These are phyloP conservation scores for Podospora anserina DNA, from an alignment of 495 filamentous ascomycete species.

Conservation along the genomic window DNA sequence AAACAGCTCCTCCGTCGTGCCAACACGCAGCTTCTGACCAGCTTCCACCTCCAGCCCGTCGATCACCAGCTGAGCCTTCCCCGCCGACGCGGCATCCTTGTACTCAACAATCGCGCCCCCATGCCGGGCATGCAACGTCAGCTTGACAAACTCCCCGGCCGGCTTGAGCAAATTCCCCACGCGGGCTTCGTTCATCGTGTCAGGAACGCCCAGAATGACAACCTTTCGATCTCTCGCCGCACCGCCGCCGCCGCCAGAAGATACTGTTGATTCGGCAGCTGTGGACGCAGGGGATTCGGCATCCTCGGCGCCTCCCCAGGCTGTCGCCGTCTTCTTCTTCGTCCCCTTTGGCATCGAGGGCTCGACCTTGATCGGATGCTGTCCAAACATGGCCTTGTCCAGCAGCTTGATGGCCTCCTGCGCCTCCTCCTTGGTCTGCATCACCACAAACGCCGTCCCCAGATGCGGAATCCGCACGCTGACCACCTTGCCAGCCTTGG, in stretches of 20 bases:
- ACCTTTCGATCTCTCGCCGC: slow-evolving; percentile 50
- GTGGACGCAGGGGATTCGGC: slow-evolving; percentile 26
- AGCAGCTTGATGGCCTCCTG: slow-evolving; percentile 61
- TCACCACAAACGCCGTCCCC: slow-evolving; percentile 75
- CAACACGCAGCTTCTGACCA: slow-evolving; percentile 64
- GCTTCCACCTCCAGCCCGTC: slow-evolving; percentile 67
- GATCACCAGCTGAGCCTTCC: slow-evolving; percentile 70
- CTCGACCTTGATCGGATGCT: slow-evolving; percentile 67
- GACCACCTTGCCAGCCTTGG: slow-evolving; percentile 70
- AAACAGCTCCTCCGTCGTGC: slow-evolving; percentile 66
- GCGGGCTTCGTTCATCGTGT: slow-evolving; percentile 68
- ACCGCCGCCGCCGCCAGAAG: slow-evolving; percentile 34
- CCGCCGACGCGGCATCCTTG: slow-evolving; percentile 62
- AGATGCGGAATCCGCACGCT: slow-evolving; percentile 61
- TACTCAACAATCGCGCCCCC: slow-evolving; percentile 89
- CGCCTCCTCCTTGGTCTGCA: slow-evolving; percentile 70
- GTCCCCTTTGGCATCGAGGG: slow-evolving; percentile 47
- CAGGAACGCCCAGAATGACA: slow-evolving; percentile 63
- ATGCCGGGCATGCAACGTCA: slow-evolving; percentile 68
- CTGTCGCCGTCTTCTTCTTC: slow-evolving; percentile 44
- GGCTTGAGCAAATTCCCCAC: slow-evolving; percentile 62
- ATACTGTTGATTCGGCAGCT: slow-evolving; percentile 27
- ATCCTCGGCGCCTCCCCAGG: slow-evolving; percentile 18
- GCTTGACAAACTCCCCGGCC: slow-evolving; percentile 61
- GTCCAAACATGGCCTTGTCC: slow-evolving; percentile 66